Base-by-base conservation (phyloP, 371 early-diverging fungal species). In the Mortierella sp. region DNA sequence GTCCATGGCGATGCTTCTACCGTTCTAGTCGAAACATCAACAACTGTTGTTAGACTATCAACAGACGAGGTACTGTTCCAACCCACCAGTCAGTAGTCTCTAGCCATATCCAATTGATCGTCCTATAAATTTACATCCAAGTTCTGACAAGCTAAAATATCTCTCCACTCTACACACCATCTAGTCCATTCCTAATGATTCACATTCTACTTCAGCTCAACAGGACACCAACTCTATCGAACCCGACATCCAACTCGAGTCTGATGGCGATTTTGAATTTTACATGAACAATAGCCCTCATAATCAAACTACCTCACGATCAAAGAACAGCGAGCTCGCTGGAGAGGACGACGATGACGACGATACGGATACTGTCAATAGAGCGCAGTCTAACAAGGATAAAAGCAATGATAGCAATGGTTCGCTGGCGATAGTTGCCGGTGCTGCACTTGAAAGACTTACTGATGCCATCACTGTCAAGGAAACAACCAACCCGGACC, bases 361-460 rank as follows among this genome's bases (percentile, higher is more conserved):
- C 21, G 63, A 73, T 6, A 9, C 4, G 41, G 33, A 58, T 36
- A 62, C 41, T 28, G 47, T 28, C 32, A 24, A 32, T 21, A 32
- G 36, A 36, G 36, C 36, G 7, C 36, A 43, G 22, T 22, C 4
- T 33, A 58, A 24, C 43, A 53, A 36, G 21, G n/a, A 40, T 24
- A 59, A 0, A 41, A 32, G 45, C 55, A 52, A 32, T 40, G 69
- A 52, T 21, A 63, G 47, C 58, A 69, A 58, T 61, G 65, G 22
- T 40, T 77, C 77, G 72, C 72, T 72, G 68, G 77, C 72, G 77
- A 72, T 69, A 53, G 77, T 63, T 48, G 72, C 72, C 8, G 72
- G 43, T 24, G 50, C 11, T 9, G 43, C 71, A 2, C 43, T 58
- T 10, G 63, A 48, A 36, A 76, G 62, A 47, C 38, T 48, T 16